Conservation (phyloP, 805 yeast genomes). For the Candida golubevii region DNA sequence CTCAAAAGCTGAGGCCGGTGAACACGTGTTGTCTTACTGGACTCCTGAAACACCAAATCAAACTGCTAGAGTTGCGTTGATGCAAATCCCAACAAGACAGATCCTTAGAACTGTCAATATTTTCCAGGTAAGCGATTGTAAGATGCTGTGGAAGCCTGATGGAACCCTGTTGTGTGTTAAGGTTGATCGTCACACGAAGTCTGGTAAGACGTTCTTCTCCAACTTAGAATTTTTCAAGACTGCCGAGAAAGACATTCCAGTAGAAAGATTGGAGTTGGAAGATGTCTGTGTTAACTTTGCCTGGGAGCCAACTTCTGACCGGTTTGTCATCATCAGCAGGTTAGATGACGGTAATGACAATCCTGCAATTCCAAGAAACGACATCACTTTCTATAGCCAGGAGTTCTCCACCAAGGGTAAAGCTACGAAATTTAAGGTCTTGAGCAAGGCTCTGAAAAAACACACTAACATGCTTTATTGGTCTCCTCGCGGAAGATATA, state of each 20-base stretch:
- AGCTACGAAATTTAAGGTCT: slow-evolving; percentile 51
- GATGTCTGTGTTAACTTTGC: slow-evolving; percentile 84
- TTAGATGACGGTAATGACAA: slow-evolving; percentile 52
- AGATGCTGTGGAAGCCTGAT: slow-evolving; percentile 90
- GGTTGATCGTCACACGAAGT: slow-evolving; percentile 95
- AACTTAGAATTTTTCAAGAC: slow-evolving; percentile 88
- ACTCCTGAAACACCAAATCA: slow-evolving; percentile 91
- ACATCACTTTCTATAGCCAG: slow-evolving; percentile 75
- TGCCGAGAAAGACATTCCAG: slow-evolving; percentile 86
- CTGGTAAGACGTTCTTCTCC: slow-evolving; percentile 86
- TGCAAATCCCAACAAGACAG: slow-evolving; percentile 80
- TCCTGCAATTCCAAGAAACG: slow-evolving; percentile 62
- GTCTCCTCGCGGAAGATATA: slow-evolving; percentile 93
- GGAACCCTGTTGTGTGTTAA: slow-evolving; percentile 83
- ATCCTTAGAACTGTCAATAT: slow-evolving; percentile 87
- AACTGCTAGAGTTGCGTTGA: slow-evolving; percentile 88
- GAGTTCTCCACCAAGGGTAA: slow-evolving; percentile 54
- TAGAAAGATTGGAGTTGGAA: slow-evolving; percentile 88
- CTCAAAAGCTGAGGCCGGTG: slow-evolving; percentile 48
- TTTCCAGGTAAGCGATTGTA: slow-evolving; percentile 90
- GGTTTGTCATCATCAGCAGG: slow-evolving; percentile 77
- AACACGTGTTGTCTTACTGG: slow-evolving; percentile 85
- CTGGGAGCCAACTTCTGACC: slow-evolving; percentile 93
- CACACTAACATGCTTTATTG: slow-evolving; percentile 71
- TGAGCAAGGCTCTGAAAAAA: slow-evolving; percentile 56